Evolutionary conservation across 192 early-diverging fungal species (phyloP), one percentile per base, ranked within the genome.

Genomic region (Lunasporangiospora selenospora): DNA sequence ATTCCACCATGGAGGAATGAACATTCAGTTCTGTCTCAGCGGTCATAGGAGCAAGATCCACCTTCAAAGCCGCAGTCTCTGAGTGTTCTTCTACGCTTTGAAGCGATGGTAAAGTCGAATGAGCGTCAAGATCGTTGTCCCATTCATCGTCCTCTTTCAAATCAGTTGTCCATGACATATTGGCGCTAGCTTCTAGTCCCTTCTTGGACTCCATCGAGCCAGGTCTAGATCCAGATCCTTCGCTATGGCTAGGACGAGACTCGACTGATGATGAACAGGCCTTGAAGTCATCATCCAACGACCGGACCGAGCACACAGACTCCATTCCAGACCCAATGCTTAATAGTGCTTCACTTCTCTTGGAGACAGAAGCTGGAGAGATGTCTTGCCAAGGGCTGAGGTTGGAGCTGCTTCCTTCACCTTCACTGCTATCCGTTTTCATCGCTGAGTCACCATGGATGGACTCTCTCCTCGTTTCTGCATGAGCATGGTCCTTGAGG

Each of bases 341-440:
- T 51, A 69, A 54, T 2, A 53, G 60, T n/a, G 54, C 54, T 30
- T 73, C 69, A 42, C 69, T 73, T 3, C 60, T 55, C 55, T 73
- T 73, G 12, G 69, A 73, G 9, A 47, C 60, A 6, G 69, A 73
- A 0, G 41, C 48, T 4, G 69, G 69, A 6, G 69, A 73, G 6
- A 73, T 38, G 29, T 73, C 69, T 23, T 73, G 69, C 69, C 69
- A 73, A 1, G 69, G 61, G n/a, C 66, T 70, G 1, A 56, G 66
- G 18, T 42, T 63, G 0, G 48, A 31, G 7, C 47, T 37, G 2
- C 48, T 39, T n/a, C 56, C 69, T 1, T 58, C 65, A 9, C 65
- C 40, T 9, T 67, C 65, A 4, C 64, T 52, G n/a, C 64, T 66
- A 38, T 37, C 47, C 2, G 23, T 15, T 15, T n/a, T n/a, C n/a